Evolutionary conservation across 169 alveolate genomes (phyloP).

Genomic region (Theileria equi): DNA sequence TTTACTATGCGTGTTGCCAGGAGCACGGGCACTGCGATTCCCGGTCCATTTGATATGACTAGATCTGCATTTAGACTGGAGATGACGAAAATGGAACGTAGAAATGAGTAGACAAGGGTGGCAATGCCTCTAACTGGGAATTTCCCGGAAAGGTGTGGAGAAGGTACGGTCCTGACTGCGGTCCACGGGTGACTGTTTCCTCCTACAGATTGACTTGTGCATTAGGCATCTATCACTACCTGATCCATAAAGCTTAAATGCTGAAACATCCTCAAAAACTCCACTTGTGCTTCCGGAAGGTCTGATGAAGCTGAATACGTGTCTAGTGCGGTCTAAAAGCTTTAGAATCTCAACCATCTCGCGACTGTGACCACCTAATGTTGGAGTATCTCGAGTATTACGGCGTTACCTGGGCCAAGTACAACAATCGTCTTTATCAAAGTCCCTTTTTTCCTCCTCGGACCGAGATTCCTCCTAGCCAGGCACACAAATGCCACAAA

Average conservation of each 20-base stretch:
- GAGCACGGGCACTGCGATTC: constrained; percentile 49
- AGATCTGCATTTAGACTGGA: constrained; percentile 23
- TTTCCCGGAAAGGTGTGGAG: too few species aligned
- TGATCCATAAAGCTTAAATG: too few species aligned
- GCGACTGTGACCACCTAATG: constrained; percentile 49
- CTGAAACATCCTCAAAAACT: too few species aligned
- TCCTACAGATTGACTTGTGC: too few species aligned
- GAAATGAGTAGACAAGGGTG: too few species aligned
- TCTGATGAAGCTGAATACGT: constrained; percentile 21
- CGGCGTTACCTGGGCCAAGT: constrained; percentile 38
- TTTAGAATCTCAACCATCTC: constrained; percentile 47
- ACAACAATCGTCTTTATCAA: not conserved
- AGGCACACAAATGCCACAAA: not conserved
- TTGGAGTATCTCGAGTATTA: not conserved
- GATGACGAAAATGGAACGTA: too few species aligned
- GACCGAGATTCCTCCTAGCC: not conserved
- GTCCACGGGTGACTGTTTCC: too few species aligned
- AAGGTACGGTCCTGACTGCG: too few species aligned
- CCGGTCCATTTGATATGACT: constrained; percentile 59
- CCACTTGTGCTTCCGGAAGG: too few species aligned
- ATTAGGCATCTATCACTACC: too few species aligned
- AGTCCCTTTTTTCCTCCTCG: not conserved
- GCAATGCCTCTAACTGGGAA: too few species aligned
- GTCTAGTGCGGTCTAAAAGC: not conserved
- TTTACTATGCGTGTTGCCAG: constrained; percentile 19